Conservation (phyloP, 768 basidiomycete genomes). For the Mycena haematopus region DNA sequence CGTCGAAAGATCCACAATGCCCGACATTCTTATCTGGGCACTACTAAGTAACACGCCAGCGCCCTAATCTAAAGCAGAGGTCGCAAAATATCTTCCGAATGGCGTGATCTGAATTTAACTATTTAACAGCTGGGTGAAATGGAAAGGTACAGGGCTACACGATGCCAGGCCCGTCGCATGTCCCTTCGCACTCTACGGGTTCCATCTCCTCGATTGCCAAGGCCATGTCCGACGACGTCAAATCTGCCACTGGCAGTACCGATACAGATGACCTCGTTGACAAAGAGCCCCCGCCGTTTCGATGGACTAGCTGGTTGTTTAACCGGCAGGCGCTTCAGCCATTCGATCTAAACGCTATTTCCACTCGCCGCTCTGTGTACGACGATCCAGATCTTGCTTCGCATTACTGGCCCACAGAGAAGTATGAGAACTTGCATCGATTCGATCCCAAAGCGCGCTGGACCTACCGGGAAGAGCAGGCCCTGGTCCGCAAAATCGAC, state of each 20-base stretch:
- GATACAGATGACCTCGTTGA: conserved; percentile 41
- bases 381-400: conserved; percentile 54
- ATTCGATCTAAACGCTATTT: conserved; percentile 44
- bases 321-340: conserved; percentile 32
- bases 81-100: conserved; percentile 20
- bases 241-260: conserved; percentile 2
- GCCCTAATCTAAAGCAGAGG: background rate
- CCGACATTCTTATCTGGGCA: background rate
- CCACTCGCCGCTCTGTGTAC: conserved; percentile 59
- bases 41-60: too few species aligned
- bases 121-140: background rate
- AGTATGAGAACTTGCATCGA: conserved; percentile 62
- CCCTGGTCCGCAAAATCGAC: conserved; percentile 60
- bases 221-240: conserved; percentile 2
- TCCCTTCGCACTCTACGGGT: background rate
- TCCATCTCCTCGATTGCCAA: conserved; percentile 12
- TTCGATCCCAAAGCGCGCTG: conserved; percentile 65
- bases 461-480: conserved; percentile 66
- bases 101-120: conserved; percentile 9
- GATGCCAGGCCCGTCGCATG: background rate
- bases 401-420: conserved; percentile 56
- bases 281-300: conserved; percentile 43
- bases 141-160: background rate
- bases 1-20: background rate
- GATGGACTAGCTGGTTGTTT: conserved; percentile 43